Conservation (phyloP, 2,329 filamentous ascomycete species). For the Thyridium curvatum region DNA sequence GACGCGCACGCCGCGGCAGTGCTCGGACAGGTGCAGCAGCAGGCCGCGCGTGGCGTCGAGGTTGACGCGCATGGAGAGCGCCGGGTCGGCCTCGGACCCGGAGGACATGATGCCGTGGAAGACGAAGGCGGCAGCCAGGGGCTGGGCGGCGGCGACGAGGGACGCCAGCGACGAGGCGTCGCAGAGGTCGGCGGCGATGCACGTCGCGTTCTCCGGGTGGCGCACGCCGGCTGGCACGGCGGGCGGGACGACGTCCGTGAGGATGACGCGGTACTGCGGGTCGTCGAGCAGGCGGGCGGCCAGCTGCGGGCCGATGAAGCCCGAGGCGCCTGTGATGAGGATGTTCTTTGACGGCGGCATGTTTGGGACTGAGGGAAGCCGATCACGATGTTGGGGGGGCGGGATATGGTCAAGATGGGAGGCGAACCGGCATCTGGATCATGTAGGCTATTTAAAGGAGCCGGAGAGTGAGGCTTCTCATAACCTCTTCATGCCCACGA, state of each 20-base stretch:
- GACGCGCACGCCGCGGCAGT: conserved; percentile 47
- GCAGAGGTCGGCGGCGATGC: conserved; percentile 43
- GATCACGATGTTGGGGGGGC: too few relatives aligned
- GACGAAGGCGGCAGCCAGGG: conserved; percentile 49
- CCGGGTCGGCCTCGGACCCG: conserved; percentile 55
- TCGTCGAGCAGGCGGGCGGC: conserved; percentile 31
- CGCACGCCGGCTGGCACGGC: conserved; percentile 17
- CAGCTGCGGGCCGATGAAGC: conserved; percentile 27
- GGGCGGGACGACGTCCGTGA: conserved; percentile 50
- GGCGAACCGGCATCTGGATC: too few relatives aligned
- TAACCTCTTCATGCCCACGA: too few relatives aligned
- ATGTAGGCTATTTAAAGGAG: too few relatives aligned
- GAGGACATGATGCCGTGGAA: conserved; percentile 65
- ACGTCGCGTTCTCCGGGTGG: conserved; percentile 23
- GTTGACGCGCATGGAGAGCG: conserved; percentile 53
- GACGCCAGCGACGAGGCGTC: conserved; percentile 21
- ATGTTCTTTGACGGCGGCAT: conserved; percentile 11
- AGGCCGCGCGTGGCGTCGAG: conserved; percentile 51
- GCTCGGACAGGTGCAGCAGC: conserved; percentile 38
- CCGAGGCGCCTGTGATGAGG: conserved; percentile 26
- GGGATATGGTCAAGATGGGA: too few relatives aligned
- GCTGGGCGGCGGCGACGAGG: conserved; percentile 37
- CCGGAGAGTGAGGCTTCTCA: too few relatives aligned
- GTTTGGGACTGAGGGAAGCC: too few relatives aligned
- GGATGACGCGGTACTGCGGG: conserved; percentile 27